Conservation (phyloP, 192 early-diverging fungal genomes). For the Entrophospora sp. region DNA sequence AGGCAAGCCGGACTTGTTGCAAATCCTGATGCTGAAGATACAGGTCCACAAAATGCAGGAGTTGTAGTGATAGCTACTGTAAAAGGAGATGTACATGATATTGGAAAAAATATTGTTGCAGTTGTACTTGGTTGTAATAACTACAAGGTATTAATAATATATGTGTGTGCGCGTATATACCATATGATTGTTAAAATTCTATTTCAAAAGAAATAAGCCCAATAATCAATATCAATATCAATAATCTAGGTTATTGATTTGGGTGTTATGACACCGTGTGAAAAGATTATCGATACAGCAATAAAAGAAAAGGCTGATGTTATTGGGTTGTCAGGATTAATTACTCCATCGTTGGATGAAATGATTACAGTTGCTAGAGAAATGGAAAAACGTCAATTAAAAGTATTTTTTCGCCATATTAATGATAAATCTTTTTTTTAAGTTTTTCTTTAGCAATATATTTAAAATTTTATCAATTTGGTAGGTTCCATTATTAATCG, state of each 20-base stretch:
- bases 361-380: constrained; percentile 96
- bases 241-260: constrained; percentile 65
- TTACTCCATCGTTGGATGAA: constrained; percentile 93
- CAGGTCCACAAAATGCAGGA: constrained; percentile 76
- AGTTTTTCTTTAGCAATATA: constrained; percentile 1
- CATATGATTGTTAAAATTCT: no score
- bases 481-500: constrained; percentile 80
- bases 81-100: constrained; percentile 97
- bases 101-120: constrained; percentile 96
- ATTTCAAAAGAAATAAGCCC: no score
- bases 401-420: constrained; percentile 17
- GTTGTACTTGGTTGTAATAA: constrained; percentile 98
- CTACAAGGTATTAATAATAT: constrained; percentile 66
- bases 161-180: no score
- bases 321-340: constrained; percentile 88
- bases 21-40: constrained; percentile 38
- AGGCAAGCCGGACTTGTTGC: constrained; percentile 63
- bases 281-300: constrained; percentile 84
- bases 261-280: constrained; percentile 92
- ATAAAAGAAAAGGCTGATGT: constrained; percentile 85
- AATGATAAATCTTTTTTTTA: background rate
- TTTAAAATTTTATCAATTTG: background rate
- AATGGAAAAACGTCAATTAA: constrained; percentile 77
- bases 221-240: background rate
- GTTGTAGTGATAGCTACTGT: constrained; percentile 90